Percentiles rank a stretch among this genome's conserved stretches.
phyloP scores from a whole-genome alignment of 108 stramenopile genomes.

The Aurantiochytrium sp. region DNA sequence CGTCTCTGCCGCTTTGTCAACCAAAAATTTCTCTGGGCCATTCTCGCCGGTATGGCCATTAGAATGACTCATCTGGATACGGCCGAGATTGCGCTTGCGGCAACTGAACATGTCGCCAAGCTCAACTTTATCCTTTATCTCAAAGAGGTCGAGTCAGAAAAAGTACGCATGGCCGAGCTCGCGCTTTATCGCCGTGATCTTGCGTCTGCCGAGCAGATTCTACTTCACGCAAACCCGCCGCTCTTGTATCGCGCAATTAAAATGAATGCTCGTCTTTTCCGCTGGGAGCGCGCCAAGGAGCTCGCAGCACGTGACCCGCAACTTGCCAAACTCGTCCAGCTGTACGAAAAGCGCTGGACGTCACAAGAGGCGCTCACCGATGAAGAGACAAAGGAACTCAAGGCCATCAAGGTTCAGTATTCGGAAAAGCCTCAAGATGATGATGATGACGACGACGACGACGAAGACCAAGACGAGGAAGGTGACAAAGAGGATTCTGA shows the following conservation, averaged over 20 bases:
- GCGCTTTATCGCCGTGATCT: slow-evolving; percentile 27
- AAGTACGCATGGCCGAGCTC: slow-evolving; percentile 48
- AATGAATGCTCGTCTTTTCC: slow-evolving; percentile 46
- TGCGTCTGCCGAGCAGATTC: slow-evolving; percentile 54
- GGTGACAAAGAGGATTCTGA: neutral
- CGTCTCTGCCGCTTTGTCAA: slow-evolving; percentile 51
- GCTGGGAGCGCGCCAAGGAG: slow-evolving; percentile 50
- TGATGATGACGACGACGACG: neutral
- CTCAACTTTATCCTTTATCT: slow-evolving; percentile 50
- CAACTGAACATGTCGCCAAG: slow-evolving; percentile 49
- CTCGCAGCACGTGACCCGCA: slow-evolving; percentile 37
- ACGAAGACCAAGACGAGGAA: neutral
- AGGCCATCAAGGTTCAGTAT: neutral
- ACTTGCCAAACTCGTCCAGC: slow-evolving; percentile 34
- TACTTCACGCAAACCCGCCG: slow-evolving; percentile 54
- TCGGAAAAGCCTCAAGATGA: neutral
- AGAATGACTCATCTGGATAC: slow-evolving; percentile 37
- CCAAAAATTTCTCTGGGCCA: slow-evolving; percentile 41
- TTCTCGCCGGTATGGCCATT: slow-evolving; percentile 50
- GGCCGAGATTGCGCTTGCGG: slow-evolving; percentile 53
- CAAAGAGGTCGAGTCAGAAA: slow-evolving; percentile 35
- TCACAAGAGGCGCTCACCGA: neutral
- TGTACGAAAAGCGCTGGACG: slow-evolving; percentile 37
- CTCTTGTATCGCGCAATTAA: slow-evolving; percentile 58
- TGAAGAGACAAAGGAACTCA: neutral